phyloP scores from a whole-genome alignment of 331 rosid species.

The Erythrophleum ivorense region DNA sequence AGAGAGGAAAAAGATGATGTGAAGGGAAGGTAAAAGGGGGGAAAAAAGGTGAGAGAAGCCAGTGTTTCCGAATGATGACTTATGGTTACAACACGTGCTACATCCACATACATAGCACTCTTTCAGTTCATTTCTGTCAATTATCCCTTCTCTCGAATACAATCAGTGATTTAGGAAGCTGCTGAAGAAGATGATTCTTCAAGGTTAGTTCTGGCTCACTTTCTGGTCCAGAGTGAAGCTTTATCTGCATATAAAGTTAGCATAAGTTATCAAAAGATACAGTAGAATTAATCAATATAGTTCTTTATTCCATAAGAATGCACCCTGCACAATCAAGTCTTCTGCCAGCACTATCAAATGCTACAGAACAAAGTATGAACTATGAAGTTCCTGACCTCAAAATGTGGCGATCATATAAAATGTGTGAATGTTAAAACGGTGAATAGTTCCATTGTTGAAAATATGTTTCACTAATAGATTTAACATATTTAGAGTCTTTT shows the following conservation, averaged over 20 bases:
- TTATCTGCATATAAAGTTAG: conserved; percentile 51
- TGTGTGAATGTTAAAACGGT: neutral
- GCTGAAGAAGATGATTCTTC: conserved; percentile 40
- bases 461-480: neutral
- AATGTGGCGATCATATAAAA: neutral
- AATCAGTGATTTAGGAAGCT: conserved; percentile 51
- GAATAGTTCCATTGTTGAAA: neutral
- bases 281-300: neutral
- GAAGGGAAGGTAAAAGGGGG: neutral
- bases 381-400: neutral
- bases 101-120: conserved; percentile 17
- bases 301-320: neutral
- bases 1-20: conserved; percentile 27
- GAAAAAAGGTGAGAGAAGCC: neutral
- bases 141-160: conserved; percentile 50
- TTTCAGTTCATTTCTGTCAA: conserved; percentile 47
- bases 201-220: conserved; percentile 38
- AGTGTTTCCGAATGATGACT: conserved; percentile 5
- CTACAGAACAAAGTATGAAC: neutral
- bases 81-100: conserved; percentile 2
- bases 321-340: neutral
- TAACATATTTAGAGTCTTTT: neutral
- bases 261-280: conserved; percentile 28
- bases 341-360: neutral
- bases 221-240: conserved; percentile 46